Evolutionary conservation across 257 asterid species (phyloP).

Genomic region (Solanum lignicaule): DNA sequence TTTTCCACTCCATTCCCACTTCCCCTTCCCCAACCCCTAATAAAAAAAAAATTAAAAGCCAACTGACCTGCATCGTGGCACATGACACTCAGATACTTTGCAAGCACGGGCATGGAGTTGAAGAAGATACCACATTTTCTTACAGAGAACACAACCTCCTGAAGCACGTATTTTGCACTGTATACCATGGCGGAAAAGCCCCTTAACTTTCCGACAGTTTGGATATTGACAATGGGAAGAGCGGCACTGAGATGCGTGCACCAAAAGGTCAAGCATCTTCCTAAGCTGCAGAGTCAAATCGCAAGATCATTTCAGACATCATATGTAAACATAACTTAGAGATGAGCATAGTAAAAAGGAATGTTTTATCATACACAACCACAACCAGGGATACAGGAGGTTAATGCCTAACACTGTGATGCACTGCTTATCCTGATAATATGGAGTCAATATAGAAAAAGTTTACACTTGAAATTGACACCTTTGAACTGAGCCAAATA

Average conservation of each 20-base stretch:
- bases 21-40: neutral
- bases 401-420: neutral
- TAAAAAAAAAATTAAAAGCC: neutral
- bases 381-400: neutral
- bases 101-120: constrained; percentile 98
- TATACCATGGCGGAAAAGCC: constrained; percentile 93
- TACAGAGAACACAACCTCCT: constrained; percentile 88
- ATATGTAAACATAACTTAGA: neutral
- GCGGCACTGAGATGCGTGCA: constrained; percentile 20
- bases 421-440: neutral
- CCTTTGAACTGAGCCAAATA: neutral
- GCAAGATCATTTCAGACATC: constrained; percentile 9
- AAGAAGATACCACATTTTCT: constrained; percentile 98
- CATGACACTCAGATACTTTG: constrained; percentile 82
- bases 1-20: neutral
- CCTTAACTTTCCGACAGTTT: constrained; percentile 92
- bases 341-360: neutral
- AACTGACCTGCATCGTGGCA: constrained; percentile 97
- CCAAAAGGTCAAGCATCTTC: constrained; percentile 96
- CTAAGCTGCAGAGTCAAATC: constrained; percentile 41
- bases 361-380: neutral
- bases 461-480: neutral
- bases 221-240: constrained; percentile 68
- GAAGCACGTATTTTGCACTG: constrained; percentile 75
- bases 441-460: neutral